These are phyloP conservation scores for Hylodesmum podocarpum DNA, from an alignment of 306 rosid species.

Conservation along the genomic window DNA sequence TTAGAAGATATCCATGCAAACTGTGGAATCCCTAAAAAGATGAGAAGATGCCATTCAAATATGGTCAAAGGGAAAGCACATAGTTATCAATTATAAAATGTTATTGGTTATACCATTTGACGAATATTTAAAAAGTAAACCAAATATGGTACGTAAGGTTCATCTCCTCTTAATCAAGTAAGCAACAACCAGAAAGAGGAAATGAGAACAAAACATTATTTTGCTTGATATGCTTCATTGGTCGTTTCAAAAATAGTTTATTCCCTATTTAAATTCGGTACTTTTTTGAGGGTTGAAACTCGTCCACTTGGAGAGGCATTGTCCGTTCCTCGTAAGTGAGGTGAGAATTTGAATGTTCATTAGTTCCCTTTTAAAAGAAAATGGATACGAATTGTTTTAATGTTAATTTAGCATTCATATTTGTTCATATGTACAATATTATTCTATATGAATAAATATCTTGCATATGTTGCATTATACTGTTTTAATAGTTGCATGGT, in stretches of 20 bases:
- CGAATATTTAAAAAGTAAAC: conserved; percentile 23
- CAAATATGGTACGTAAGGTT: conserved; percentile 22
- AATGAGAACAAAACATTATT: conserved; percentile 19
- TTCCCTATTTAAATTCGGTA: conserved; percentile 27
- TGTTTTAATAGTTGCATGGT: too few species aligned
- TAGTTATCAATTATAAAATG: conserved; percentile 2
- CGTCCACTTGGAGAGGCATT: conserved; percentile 29
- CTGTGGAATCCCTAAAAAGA: conserved; percentile 14
- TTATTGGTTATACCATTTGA: neutral
- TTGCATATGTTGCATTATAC: too few species aligned
- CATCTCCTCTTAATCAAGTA: conserved; percentile 6
- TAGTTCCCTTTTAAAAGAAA: neutral
- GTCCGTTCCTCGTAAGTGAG: conserved; percentile 27
- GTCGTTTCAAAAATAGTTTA: conserved; percentile 26
- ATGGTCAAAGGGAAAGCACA: neutral
- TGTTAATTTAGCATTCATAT: neutral
- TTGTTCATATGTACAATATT: neutral
- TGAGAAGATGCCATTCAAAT: neutral
- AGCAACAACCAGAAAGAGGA: conserved; percentile 9
- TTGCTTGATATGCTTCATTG: conserved; percentile 27
- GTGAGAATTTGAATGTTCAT: conserved; percentile 10
- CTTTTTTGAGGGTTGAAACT: conserved; percentile 20
- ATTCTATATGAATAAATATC: too few species aligned
- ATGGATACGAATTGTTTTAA: neutral
- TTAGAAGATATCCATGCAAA: neutral